Evolutionary conservation across 2,329 filamentous ascomycete genomes (phyloP), one percentile per base, ranked within the genome.

Genomic region (Canariomyces notabilis): DNA sequence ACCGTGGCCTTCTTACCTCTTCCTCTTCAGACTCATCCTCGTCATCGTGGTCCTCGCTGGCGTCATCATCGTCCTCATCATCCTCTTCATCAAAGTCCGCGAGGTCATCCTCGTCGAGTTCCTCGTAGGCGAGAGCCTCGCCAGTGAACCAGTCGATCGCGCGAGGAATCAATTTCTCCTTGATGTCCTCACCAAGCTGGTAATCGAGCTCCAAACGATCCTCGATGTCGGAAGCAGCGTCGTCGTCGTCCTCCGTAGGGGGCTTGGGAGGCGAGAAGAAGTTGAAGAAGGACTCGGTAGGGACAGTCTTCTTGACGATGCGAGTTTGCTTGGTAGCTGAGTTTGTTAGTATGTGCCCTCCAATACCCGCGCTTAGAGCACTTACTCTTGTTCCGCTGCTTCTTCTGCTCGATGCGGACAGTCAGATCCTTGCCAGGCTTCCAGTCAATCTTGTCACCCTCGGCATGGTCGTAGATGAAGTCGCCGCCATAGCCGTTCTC

Each of bases 101-200:
- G 54, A 89, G 75, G 52, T 91, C 89, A 44, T 95, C 86, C 40
- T 80, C 80, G 32, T 91, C 86, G 51, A 95, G 70, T 67, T 96
- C 91, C 76, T 98, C 93, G 60, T 89, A 98, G 59, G 93, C 90
- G 54, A 98, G 83, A 58, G 93, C 93, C 73, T 98, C 93, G 48
- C 93, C 93, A 43, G 93, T 98, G 69, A 98, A 98, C 93, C 93
- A 98, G 72, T 98, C 93, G 61, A 98, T 93, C 48, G 94, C 93
- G 59, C 91, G 89, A 55, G 93, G 93, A 59, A 98, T 98, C 56
- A 98, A 80, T 76, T 98, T 98, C 80, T 98, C 93, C 76, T 98
- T 98, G 74, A 98, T 96, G 65, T 98, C 93, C 75, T 98, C 93
- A 57, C 93, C 93, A 36, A 98, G 83, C 73, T 97, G 91, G 70